Evolutionary conservation across 805 yeast species (phyloP).

Genomic region (Kazachstania viticola): DNA sequence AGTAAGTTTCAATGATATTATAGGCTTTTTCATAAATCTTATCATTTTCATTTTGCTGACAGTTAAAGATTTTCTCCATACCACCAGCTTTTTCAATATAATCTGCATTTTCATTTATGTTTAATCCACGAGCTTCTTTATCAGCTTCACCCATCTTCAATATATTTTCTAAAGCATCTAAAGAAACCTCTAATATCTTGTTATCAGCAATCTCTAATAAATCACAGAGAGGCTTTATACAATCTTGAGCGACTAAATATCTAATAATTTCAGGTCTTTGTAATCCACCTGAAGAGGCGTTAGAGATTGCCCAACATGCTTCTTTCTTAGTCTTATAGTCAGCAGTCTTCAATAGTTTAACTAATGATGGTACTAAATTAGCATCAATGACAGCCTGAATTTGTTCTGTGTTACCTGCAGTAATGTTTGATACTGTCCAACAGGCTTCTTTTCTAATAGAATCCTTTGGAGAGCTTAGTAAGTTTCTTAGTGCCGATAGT

Average conservation of each 20-base stretch:
- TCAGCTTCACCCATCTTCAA: conserved; percentile 90
- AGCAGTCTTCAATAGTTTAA: conserved; percentile 67
- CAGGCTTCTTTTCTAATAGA: conserved; percentile 94
- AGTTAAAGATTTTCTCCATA: conserved; percentile 86
- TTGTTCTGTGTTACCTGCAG: conserved; percentile 93
- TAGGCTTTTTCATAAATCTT: conserved; percentile 87
- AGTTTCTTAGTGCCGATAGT: conserved; percentile 68
- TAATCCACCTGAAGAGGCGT: conserved; percentile 93
- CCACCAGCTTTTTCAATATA: conserved; percentile 98
- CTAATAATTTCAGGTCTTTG: conserved; percentile 86
- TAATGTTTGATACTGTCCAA: conserved; percentile 96
- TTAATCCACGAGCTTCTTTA: conserved; percentile 59
- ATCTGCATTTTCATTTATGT: conserved; percentile 76
- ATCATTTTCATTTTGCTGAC: conserved; percentile 86
- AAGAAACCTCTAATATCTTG: conserved; percentile 85
- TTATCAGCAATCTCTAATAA: conserved; percentile 78
- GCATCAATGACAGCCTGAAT: conserved; percentile 94
- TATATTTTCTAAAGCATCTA: conserved; percentile 90
- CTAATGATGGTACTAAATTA: conserved; percentile 83
- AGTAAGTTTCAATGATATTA: conserved; percentile 81
- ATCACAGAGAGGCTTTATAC: conserved; percentile 95
- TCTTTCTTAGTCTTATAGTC: conserved; percentile 95
- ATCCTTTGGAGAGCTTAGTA: conserved; percentile 78
- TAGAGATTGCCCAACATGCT: conserved; percentile 99
- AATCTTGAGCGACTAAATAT: conserved; percentile 87